Conservation (phyloP, 2,329 filamentous ascomycete genomes). For the Venturiaceae sp. region DNA sequence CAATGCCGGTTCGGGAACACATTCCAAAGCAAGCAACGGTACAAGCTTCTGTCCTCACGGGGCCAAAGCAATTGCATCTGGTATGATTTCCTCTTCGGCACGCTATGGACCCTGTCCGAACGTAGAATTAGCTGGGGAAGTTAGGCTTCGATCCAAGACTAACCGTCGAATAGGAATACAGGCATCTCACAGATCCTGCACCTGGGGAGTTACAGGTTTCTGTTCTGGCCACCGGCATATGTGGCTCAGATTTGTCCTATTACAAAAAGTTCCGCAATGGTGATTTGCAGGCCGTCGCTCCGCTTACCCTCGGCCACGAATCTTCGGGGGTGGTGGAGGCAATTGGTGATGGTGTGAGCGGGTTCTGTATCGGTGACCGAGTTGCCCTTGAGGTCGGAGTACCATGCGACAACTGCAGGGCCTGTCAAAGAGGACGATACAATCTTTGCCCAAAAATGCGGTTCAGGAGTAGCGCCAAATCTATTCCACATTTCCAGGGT, state of each 20-base stretch:
- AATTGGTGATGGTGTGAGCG: constrained; percentile 25
- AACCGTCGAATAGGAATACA: constrained; percentile 37
- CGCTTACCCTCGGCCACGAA: constrained; percentile 46
- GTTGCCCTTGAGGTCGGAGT: constrained; percentile 31
- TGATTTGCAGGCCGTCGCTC: constrained; percentile 55
- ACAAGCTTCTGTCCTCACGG: constrained; percentile 31
- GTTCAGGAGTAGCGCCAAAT: constrained; percentile 33
- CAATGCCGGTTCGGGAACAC: constrained; percentile 13
- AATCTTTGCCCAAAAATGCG: constrained; percentile 32
- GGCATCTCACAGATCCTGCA: constrained; percentile 43
- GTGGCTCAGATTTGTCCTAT: constrained; percentile 61
- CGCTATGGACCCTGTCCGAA: background rate
- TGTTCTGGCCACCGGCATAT: constrained; percentile 57
- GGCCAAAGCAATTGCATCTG: constrained; percentile 31
- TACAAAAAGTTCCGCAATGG: constrained; percentile 66
- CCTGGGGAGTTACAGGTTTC: constrained; percentile 54
- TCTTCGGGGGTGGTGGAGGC: constrained; percentile 29
- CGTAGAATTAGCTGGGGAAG: background rate
- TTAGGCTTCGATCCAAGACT: constrained; percentile 7
- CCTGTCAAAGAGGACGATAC: constrained; percentile 31
- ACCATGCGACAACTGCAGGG: constrained; percentile 30
- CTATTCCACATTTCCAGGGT: constrained; percentile 31
- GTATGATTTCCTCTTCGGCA: constrained; percentile 17
- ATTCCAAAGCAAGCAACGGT: constrained; percentile 23
- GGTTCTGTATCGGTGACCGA: constrained; percentile 28